Evolutionary conservation across 2,329 filamentous ascomycete species (phyloP).

Genomic region (Microsporum ferrugineum): DNA sequence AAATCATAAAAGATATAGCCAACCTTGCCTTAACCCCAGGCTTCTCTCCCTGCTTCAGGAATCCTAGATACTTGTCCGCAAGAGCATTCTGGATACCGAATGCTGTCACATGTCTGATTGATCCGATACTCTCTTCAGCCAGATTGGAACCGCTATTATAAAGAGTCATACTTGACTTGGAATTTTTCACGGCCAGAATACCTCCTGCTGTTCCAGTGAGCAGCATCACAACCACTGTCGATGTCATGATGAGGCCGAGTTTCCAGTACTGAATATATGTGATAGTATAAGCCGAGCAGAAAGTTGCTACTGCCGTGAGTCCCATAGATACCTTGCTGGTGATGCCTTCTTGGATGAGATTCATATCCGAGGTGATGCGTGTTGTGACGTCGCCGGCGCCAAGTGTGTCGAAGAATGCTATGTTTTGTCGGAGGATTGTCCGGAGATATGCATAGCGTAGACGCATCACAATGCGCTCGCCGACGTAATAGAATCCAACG

Average conservation of each 20-base stretch:
- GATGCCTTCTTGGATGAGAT: slow-evolving; percentile 74
- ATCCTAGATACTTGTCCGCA: background rate
- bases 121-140: background rate
- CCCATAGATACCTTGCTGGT: slow-evolving; percentile 61
- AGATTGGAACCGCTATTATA: background rate
- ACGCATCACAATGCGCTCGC: slow-evolving; percentile 57
- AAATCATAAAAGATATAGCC: background rate
- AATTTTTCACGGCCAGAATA: background rate
- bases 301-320: background rate
- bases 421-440: slow-evolving; percentile 66
- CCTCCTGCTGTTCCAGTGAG: background rate
- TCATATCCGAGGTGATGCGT: slow-evolving; percentile 73
- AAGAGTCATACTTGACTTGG: background rate
- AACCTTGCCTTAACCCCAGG: background rate
- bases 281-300: background rate
- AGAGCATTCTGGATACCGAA: background rate
- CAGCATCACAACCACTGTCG: background rate
- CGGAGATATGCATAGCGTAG: slow-evolving; percentile 64
- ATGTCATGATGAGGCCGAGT: background rate
- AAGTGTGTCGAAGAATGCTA: slow-evolving; percentile 73
- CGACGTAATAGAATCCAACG: slow-evolving; percentile 68
- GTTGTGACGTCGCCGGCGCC: slow-evolving; percentile 77
- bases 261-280: background rate
- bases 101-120: background rate
- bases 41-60: background rate